Conservation (phyloP, 768 basidiomycete species). For the Podaxis pistillaris region DNA sequence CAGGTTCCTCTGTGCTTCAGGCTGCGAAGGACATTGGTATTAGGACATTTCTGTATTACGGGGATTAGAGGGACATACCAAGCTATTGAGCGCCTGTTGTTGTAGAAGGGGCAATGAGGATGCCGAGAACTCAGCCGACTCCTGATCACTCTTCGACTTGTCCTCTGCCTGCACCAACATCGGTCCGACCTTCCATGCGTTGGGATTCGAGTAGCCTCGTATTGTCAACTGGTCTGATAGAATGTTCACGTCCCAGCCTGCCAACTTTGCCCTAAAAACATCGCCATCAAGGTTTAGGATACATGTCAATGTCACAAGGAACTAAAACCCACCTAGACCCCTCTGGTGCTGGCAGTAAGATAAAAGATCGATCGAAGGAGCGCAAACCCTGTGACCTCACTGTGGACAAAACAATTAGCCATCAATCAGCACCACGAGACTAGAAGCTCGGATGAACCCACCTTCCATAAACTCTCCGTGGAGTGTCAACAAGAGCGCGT, state of each 20-base stretch:
- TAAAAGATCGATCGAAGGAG: constrained; percentile 92
- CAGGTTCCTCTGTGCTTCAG: constrained; percentile 66
- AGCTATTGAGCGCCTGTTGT: constrained; percentile 47
- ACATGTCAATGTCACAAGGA: constrained; percentile 12
- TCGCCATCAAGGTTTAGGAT: constrained; percentile 6
- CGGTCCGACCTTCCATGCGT: constrained; percentile 76
- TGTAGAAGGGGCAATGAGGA: constrained; percentile 39
- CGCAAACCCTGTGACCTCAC: constrained; percentile 65
- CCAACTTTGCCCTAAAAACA: constrained; percentile 59
- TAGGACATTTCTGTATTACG: background rate
- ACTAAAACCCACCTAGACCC: constrained; percentile 71
- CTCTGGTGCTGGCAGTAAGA: constrained; percentile 76
- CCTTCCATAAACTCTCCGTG: constrained; percentile 94
- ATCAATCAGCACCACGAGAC: background rate
- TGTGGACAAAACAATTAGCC: constrained; percentile 18
- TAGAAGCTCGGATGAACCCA: constrained; percentile 25
- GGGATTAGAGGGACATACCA: constrained; percentile 47
- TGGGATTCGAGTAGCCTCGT: constrained; percentile 79
- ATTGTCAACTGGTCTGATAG: constrained; percentile 87
- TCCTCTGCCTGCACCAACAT: constrained; percentile 64
- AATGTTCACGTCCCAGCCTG: constrained; percentile 89
- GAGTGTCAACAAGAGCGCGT: constrained; percentile 67
- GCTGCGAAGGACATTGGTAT: constrained; percentile 36
- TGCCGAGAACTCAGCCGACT: constrained; percentile 26
- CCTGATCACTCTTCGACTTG: constrained; percentile 22